Evolutionary conservation across 768 basidiomycete species (phyloP).

Genomic region (Pholiota microspora): DNA sequence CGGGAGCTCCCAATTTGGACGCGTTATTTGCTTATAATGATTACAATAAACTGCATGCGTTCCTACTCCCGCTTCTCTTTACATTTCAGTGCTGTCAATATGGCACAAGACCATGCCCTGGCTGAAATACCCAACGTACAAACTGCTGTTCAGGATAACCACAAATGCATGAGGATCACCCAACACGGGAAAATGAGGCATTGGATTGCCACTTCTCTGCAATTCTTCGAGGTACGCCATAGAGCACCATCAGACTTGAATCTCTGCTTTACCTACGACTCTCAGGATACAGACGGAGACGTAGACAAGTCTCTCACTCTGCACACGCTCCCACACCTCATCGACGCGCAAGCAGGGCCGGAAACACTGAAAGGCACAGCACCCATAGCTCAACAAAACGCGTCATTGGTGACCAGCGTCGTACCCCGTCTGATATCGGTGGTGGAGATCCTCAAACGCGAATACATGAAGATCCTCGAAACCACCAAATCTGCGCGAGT

Average conservation of each 20-base stretch:
- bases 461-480: constrained; percentile 59
- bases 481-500: constrained; percentile 36
- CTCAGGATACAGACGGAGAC: background rate
- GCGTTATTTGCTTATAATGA: no score
- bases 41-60: no score
- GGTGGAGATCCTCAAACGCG: constrained; percentile 83
- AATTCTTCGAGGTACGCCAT: constrained; percentile 53
- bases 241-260: no score
- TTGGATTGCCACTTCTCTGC: constrained; percentile 53
- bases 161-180: constrained; percentile 47
- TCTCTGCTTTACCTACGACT: background rate
- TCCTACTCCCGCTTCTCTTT: no score
- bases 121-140: no score
- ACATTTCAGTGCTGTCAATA: no score
- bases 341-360: background rate
- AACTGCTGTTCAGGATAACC: no score
- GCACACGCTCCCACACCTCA: background rate
- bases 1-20: no score
- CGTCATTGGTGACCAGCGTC: constrained; percentile 30
- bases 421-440: constrained; percentile 72
- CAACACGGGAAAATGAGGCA: constrained; percentile 50
- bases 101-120: no score
- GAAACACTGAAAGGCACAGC: constrained; percentile 8
- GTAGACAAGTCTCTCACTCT: background rate
- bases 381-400: constrained; percentile 2